phyloP scores from a whole-genome alignment of 202 grass and related monocot genomes.

The Thinopyrum obtusiflorum region DNA sequence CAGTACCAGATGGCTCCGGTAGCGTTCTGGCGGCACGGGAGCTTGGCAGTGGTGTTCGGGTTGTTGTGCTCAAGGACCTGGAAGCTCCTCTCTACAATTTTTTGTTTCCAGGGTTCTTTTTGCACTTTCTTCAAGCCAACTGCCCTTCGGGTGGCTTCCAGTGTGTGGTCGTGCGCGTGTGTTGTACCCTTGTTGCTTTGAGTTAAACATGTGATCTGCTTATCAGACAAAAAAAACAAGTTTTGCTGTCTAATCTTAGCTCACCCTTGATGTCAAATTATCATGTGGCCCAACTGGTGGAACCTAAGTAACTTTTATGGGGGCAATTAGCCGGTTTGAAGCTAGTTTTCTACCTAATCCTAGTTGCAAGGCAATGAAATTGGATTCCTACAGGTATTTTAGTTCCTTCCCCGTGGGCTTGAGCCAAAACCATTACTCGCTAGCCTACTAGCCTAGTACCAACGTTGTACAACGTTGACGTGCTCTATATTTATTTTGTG shows the following conservation, averaged over 20 bases:
- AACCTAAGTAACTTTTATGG: too few relatives aligned
- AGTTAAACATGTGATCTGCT: not conserved
- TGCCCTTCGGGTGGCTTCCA: too few relatives aligned
- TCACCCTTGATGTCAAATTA: not conserved
- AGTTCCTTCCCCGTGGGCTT: conserved; percentile 16
- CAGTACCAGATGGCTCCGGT: too few relatives aligned
- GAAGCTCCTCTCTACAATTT: too few relatives aligned
- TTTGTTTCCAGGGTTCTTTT: too few relatives aligned
- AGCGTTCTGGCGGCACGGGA: too few relatives aligned
- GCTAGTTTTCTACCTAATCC: conserved; percentile 13
- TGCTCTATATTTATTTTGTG: not conserved
- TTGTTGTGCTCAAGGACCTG: too few relatives aligned
- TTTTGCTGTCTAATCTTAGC: not conserved
- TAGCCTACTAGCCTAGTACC: too few relatives aligned
- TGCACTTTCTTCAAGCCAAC: too few relatives aligned
- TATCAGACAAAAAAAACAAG: not conserved
- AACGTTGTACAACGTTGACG: not conserved
- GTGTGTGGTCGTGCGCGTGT: too few relatives aligned
- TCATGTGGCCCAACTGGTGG: not conserved
- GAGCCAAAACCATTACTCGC: not conserved
- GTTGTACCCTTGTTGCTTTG: too few relatives aligned
- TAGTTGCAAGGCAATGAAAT: not conserved
- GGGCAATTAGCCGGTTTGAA: not conserved
- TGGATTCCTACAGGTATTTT: not conserved
- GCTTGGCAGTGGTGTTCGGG: too few relatives aligned